Conservation (phyloP, 179 eudicot species). For the Dionaea muscipula region DNA sequence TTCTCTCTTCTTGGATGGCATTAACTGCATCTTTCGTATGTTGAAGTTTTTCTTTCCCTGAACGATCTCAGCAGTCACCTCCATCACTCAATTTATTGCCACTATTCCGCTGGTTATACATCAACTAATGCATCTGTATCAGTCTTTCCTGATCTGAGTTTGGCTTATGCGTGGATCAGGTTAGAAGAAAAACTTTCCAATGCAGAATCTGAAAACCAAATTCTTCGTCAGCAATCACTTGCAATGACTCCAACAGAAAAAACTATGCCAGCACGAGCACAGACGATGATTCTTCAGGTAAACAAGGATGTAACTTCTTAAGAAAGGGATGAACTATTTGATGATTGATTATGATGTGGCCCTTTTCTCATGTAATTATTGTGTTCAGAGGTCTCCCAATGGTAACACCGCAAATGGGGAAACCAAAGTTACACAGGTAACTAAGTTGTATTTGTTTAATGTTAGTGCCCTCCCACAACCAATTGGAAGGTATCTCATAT, state of each 20-base stretch:
- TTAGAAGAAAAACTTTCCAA: slow-evolving; percentile 85
- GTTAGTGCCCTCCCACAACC: neutral
- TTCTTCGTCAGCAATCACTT: slow-evolving; percentile 92
- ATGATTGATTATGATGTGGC: neutral
- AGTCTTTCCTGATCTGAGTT: neutral
- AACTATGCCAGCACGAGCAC: slow-evolving; percentile 54
- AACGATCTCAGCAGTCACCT: too few species aligned
- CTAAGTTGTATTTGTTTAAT: slow-evolving; percentile 6
- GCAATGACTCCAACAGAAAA: slow-evolving; percentile 80
- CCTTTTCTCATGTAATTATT: neutral
- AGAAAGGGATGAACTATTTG: neutral
- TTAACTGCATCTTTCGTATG: too few species aligned
- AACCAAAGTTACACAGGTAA: slow-evolving; percentile 47
- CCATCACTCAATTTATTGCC: too few species aligned
- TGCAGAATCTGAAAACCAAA: slow-evolving; percentile 87
- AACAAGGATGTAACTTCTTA: neutral
- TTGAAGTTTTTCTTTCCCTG: too few species aligned
- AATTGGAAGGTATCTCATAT: slow-evolving; percentile 3
- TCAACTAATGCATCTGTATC: neutral
- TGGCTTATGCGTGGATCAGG: slow-evolving; percentile 25
- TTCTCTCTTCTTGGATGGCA: too few species aligned
- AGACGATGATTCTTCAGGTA: slow-evolving; percentile 62
- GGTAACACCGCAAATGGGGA: slow-evolving; percentile 65
- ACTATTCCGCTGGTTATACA: neutral
- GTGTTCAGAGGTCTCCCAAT: slow-evolving; percentile 67